Base-by-base conservation (phyloP, 164 flowering plant genomes). In the Paratinospora sagittata region DNA sequence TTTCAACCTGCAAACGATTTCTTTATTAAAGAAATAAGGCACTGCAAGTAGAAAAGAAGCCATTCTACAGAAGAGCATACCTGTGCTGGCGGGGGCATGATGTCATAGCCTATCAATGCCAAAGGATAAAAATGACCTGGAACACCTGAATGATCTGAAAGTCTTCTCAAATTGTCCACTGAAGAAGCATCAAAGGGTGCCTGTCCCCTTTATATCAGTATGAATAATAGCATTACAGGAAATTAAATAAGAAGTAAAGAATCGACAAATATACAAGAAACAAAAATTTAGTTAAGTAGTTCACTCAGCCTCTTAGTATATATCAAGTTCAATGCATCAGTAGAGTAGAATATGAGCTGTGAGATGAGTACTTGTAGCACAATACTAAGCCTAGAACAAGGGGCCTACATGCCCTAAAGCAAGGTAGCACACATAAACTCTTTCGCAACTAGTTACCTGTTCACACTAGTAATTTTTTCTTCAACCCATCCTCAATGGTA, bases 21-120 rank as follows among this genome's bases (percentile, higher is more conserved):
- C 17, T 26, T 39, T 27, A 8, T 26, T 26, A 9, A 24, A 39
- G 69, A 67, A 37, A 77, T 9, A 30, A 52, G 6, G 45, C 27
- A 26, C 49, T 52, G 17, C 63, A 60, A 63, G 6, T 23, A 69
- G 6, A 17, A 55, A 11, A 27, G 37, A 74, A 19, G 57, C 39
- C 66, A 55, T 30, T 33, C 9, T 27, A 41, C 39, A 67, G 36
- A 72, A 63, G 8, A 58, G 67, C 57, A 66, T 70, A 90, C 98
- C 93, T 89, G 81, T 0, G 76, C 74, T 63, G 99, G 99, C 67
- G 99, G 99, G 67, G 97, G 97, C 99, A 95, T 95, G 75, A 95
- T 81, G 73, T 92, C 92, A 77, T 92, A 66, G 77, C 97, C 87
- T 65, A 90, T 65, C 66, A 95, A 61, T 30, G 97, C 83, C 71